A percentile compares a stretch with the other conserved stretches of the same genome.
phyloP scores from a whole-genome alignment of 164 flowering plant species.

The Umbilicus rupestris region DNA sequence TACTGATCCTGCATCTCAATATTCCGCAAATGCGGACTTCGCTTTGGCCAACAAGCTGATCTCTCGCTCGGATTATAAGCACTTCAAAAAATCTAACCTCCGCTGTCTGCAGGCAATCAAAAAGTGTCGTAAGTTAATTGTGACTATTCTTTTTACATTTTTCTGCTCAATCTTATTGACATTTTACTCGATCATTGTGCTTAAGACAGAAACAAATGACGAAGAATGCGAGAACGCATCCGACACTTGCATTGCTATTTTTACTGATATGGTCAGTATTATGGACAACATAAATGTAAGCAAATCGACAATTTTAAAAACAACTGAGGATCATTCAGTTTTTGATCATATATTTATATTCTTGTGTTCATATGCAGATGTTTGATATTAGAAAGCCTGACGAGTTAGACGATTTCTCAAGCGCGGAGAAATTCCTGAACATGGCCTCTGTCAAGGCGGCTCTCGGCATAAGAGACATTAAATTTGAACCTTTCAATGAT shows the following conservation, averaged over 20 bases:
- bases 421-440: slow-evolving; percentile 52
- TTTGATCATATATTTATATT: neutral
- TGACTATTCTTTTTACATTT: too few relatives aligned
- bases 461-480: slow-evolving; percentile 54
- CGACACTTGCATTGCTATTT: slow-evolving; percentile 39
- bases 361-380: slow-evolving; percentile 29
- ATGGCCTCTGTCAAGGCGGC: slow-evolving; percentile 43
- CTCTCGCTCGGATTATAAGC: slow-evolving; percentile 15
- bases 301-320: neutral
- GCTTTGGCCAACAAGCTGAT: slow-evolving; percentile 26
- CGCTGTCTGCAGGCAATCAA: slow-evolving; percentile 18
- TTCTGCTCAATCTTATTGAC: too few relatives aligned
- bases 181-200: too few relatives aligned
- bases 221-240: slow-evolving; percentile 45
- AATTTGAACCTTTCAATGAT: slow-evolving; percentile 61
- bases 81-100: slow-evolving; percentile 17
- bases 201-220: slow-evolving; percentile 44
- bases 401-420: slow-evolving; percentile 78
- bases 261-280: slow-evolving; percentile 29
- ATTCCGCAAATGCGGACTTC: slow-evolving; percentile 23
- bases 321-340: neutral
- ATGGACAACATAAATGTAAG: slow-evolving; percentile 52
- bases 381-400: slow-evolving; percentile 62
- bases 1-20: slow-evolving; percentile 26
- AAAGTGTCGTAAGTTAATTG: slow-evolving; percentile 20